Base-by-base conservation (phyloP, 257 asterid species). In the Paraleonurus japonicus region DNA sequence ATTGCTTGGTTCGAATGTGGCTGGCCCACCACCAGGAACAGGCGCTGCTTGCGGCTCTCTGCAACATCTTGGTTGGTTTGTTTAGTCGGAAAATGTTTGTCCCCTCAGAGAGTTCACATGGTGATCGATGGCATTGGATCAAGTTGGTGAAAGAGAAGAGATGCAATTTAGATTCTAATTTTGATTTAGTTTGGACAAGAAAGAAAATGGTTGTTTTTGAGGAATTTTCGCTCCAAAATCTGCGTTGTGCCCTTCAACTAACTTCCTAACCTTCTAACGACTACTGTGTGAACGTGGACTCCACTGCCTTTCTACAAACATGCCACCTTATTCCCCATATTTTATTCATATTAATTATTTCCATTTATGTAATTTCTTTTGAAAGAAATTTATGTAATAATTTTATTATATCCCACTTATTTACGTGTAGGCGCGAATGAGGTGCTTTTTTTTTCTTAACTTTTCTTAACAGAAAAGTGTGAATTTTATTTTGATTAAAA, bases 1-100 rank as follows among this genome's bases (percentile, higher is more conserved):
- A 79, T 79, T 85, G 90, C 83, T 85, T 85, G 6, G 88, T 85
- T 41, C 90, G 77, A 65, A 85, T 79, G 80, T 85, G 90, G 88
- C 86, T 83, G 3, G 90, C 86, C 86, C 90, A 85, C 90, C 90
- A 85, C 86, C 88, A 83, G 19, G 90, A 85, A 74, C 83, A 85
- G 1, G 90, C 90, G 75, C 78, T 83, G 76, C 83, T 85, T 37
- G 88, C 88, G 20, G 90, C 88, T 71, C 86, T 81, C 80, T 85
- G 88, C 86, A 81, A 71, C 90, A 85, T 85, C 45, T 20, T 66
- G 9, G 4, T 54, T 13, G 26, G 24, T 45, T 12, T 37, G 1
- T 37, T 37, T 37, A 37, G 4, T 41, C 11, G 23, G 22, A 45
- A n/a, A 27, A 51, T 74, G 57, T 69, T 50, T 51, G 43, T 35